Conservation (phyloP, 176 grass and related monocot species). For the Tillandsia leiboldiana region DNA sequence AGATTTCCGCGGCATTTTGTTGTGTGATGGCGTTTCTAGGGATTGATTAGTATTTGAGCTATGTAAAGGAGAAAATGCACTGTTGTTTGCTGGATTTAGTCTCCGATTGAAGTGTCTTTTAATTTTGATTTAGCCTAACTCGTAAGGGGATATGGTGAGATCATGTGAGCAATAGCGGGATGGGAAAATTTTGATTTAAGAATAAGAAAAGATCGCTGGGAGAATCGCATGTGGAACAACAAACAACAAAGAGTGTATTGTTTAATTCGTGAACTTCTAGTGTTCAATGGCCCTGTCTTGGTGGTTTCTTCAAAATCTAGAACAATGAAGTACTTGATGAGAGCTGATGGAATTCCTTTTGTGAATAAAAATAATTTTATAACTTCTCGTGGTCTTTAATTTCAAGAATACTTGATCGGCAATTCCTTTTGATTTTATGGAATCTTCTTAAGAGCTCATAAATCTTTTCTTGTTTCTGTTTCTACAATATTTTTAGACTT, state of each 20-base stretch:
- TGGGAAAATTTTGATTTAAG: neutral
- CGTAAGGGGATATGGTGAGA: neutral
- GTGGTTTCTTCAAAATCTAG: too few relatives aligned
- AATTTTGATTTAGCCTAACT: neutral
- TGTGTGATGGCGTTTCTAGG: neutral
- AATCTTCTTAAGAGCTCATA: too few relatives aligned
- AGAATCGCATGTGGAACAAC: neutral
- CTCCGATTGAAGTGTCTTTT: neutral
- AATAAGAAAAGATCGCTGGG: neutral
- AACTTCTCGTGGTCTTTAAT: too few relatives aligned
- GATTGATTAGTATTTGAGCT: neutral
- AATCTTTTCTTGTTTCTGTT: too few relatives aligned
- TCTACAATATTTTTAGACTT: too few relatives aligned
- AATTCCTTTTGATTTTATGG: too few relatives aligned
- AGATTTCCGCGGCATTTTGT: neutral
- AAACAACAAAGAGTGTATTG: neutral
- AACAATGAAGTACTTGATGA: too few relatives aligned
- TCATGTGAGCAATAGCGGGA: neutral
- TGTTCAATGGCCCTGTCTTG: neutral
- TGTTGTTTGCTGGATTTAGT: neutral
- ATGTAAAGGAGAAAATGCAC: neutral
- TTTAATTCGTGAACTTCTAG: neutral
- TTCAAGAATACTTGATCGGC: too few relatives aligned
- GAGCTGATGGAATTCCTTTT: too few relatives aligned
- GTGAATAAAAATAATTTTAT: too few relatives aligned